phyloP scores from a whole-genome alignment of 495 filamentous ascomycete genomes.

The Aspergillus nanangensis region DNA sequence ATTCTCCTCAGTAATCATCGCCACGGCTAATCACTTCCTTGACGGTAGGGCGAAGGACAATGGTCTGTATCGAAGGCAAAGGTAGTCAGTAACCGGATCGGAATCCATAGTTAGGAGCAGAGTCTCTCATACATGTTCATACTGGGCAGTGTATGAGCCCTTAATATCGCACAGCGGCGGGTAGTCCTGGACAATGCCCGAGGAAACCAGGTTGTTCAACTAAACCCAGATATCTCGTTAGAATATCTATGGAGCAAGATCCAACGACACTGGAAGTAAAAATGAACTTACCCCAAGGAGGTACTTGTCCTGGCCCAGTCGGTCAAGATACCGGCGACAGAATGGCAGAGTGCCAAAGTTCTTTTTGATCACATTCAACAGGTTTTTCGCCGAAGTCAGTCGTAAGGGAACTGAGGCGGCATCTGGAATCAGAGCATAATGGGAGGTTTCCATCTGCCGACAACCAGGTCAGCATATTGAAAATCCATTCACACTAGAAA shows the following conservation, averaged over 20 bases:
- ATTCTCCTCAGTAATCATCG: constrained; percentile 67
- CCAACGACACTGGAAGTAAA: too few species aligned
- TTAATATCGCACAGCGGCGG: constrained; percentile 88
- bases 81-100: not conserved
- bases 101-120: too few species aligned
- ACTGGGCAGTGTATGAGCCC: constrained; percentile 93
- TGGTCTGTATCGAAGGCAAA: constrained; percentile 52
- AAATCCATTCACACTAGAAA: constrained; percentile 3
- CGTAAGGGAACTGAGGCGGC: constrained; percentile 63
- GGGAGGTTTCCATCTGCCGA: constrained; percentile 61
- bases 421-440: constrained; percentile 65
- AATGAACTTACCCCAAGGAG: constrained; percentile 63
- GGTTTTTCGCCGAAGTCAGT: constrained; percentile 71
- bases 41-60: constrained; percentile 77
- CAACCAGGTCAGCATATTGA: constrained; percentile 10
- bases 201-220: constrained; percentile 83
- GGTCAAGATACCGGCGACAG: constrained; percentile 80
- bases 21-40: constrained; percentile 94
- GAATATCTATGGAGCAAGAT: too few species aligned
- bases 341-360: constrained; percentile 89
- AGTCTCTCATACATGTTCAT: constrained; percentile 85
- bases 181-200: constrained; percentile 85
- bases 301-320: constrained; percentile 83
- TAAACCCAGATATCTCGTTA: constrained; percentile 23
- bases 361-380: constrained; percentile 83